Evolutionary conservation across 441 rosid genomes (phyloP), one percentile per base, ranked within the genome.

Genomic region (Dalechampia spathulata): DNA sequence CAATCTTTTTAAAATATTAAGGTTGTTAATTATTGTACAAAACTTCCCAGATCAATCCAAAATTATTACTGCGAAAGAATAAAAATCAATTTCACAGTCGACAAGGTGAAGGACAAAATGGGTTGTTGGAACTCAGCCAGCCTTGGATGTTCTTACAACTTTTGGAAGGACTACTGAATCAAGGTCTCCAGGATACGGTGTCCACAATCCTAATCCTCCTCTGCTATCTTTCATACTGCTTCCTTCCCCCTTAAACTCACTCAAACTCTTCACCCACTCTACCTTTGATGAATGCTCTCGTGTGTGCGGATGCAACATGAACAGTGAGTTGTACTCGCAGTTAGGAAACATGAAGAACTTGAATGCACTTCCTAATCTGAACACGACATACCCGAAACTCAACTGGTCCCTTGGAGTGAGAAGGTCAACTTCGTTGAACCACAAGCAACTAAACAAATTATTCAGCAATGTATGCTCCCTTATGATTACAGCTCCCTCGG

Each of bases 181-280:
- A 47, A 87, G 95, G 65, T 87, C 67, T 25, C 81, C 96, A 30
- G 96, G 96, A 64, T 90, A 94, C 7, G 98, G 96, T 46, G 87
- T 86, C 98, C 99, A 94, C 32, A 94, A 69, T 44, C 96, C 99
- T 61, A 94, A 78, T 13, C 99, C 96, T 10, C 99, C 98, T 60
- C 82, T 72, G 55, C 82, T 81, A 77, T 94, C 99, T 65, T 72
- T 90, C 88, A 90, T 72, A 23, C 74, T 69, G 69, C 83, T 87
- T 50, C 96, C 99, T 15, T 66, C 76, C 45, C 94, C 96, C 72
- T 77, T 72, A 14, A 90, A 82, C 61, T 93, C 97, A 2, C 64
- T 71, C 27, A 83, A 42, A 58, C 62, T 78, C 76, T 90, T 94
- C 34, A 90, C 96, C 96, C 99, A 90, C 74, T 90, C 95, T 10